Percentiles rank a stretch among this genome's conserved stretches.
Evolutionary conservation across 2,329 filamentous ascomycete genomes (phyloP).

Genomic region (Cytospora piceae): DNA sequence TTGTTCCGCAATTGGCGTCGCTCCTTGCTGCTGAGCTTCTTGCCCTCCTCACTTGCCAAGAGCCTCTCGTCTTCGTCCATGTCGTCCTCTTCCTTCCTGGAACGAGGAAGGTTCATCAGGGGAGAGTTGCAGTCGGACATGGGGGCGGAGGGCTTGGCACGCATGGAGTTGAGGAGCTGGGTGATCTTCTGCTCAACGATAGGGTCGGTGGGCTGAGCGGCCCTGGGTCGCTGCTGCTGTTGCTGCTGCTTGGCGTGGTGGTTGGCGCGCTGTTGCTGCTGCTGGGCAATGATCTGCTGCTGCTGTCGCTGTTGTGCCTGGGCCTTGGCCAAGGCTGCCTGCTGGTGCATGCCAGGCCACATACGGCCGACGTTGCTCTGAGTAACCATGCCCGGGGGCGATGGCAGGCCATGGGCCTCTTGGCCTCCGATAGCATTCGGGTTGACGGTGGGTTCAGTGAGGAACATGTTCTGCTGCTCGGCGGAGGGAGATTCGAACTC

Average conservation of each 20-base stretch:
- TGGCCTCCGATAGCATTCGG: slow-evolving; percentile 71
- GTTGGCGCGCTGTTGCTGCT: slow-evolving; percentile 53
- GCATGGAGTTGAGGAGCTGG: slow-evolving; percentile 89
- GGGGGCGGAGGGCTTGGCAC: slow-evolving; percentile 66
- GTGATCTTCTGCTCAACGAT: slow-evolving; percentile 91
- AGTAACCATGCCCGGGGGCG: slow-evolving; percentile 49
- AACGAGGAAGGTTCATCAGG: slow-evolving; percentile 70
- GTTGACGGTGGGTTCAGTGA: slow-evolving; percentile 64
- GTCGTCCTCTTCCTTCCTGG: slow-evolving; percentile 93
- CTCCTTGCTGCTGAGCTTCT: slow-evolving; percentile 99
- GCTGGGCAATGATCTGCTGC: slow-evolving; percentile 64
- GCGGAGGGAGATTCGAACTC: slow-evolving; percentile 62
- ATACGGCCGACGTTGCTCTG: slow-evolving; percentile 70
- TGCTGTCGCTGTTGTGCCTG: slow-evolving; percentile 70
- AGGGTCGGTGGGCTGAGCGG: slow-evolving; percentile 62
- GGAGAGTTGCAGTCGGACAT: slow-evolving; percentile 53
- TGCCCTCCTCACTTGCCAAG: slow-evolving; percentile 90
- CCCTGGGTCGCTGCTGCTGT: slow-evolving; percentile 53
- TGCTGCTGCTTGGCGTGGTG: slow-evolving; percentile 47
- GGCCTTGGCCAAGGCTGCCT: slow-evolving; percentile 78
- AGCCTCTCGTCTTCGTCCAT: slow-evolving; percentile 98
- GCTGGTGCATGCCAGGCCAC: slow-evolving; percentile 93
- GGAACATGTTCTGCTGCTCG: slow-evolving; percentile 66
- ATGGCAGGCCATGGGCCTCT: slow-evolving; percentile 55
- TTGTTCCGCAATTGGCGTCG: slow-evolving; percentile 97